Conservation (phyloP, 768 basidiomycete genomes). For the Suillus brevipes region DNA sequence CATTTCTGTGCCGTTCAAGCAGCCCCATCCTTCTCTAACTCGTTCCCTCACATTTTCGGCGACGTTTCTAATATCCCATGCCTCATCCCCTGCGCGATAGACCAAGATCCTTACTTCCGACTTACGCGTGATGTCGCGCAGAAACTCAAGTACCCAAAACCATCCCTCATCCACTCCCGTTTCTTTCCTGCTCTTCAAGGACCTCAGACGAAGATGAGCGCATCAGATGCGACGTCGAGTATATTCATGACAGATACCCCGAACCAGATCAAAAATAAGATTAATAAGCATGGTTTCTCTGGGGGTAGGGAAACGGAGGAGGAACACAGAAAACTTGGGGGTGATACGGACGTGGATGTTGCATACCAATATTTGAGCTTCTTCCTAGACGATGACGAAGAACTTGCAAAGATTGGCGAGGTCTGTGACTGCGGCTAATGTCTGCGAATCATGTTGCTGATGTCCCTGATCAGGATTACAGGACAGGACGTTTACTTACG, state of each 20-base stretch:
- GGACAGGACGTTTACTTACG: slow-evolving; percentile 82
- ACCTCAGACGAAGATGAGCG: slow-evolving; percentile 99
- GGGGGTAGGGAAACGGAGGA: slow-evolving; percentile 96
- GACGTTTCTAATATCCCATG: slow-evolving; percentile 78
- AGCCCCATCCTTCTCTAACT: slow-evolving; percentile 94
- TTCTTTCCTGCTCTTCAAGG: slow-evolving; percentile 99
- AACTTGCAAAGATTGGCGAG: slow-evolving; percentile 72
- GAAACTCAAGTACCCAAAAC: slow-evolving; percentile 95
- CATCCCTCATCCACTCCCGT: slow-evolving; percentile 87
- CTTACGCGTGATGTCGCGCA: slow-evolving; percentile 93
- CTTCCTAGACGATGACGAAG: slow-evolving; percentile 95
- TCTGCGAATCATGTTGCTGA: neutral
- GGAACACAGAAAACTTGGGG: slow-evolving; percentile 85
- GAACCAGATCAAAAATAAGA: slow-evolving; percentile 95
- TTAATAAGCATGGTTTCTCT: slow-evolving; percentile 94
- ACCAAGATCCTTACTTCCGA: slow-evolving; percentile 97
- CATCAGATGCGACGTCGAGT: slow-evolving; percentile 87
- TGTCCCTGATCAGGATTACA: slow-evolving; percentile 70
- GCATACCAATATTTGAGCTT: slow-evolving; percentile 93
- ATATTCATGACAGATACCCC: slow-evolving; percentile 96
- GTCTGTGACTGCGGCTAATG: slow-evolving; percentile 41
- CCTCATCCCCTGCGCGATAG: slow-evolving; percentile 97
- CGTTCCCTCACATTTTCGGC: slow-evolving; percentile 98
- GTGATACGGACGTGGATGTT: slow-evolving; percentile 94
- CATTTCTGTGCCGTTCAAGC: slow-evolving; percentile 97